Percentiles rank a stretch among this genome's conserved stretches.
Evolutionary conservation across 148 eudicot species (phyloP).

Genomic region (Cornus suecica): DNA sequence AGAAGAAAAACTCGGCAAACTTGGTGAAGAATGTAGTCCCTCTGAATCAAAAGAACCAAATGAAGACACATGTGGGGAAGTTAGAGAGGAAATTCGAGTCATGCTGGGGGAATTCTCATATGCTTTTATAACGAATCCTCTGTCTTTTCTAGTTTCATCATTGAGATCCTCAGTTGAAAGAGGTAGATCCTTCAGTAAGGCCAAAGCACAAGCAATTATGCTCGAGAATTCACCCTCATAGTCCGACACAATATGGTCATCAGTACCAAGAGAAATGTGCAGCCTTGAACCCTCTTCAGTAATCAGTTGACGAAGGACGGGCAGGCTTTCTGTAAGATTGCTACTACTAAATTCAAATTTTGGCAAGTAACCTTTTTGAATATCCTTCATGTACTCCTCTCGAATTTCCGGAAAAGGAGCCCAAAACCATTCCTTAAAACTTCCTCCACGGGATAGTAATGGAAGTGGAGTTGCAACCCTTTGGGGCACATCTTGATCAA

Average conservation of each 20-base stretch:
- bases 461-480: conserved; percentile 18
- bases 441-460: conserved; percentile 25
- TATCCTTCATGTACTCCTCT: conserved; percentile 51
- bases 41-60: conserved; percentile 43
- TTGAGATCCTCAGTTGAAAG: conserved; percentile 20
- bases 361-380: conserved; percentile 41
- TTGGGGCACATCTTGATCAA: conserved; percentile 21
- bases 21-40: conserved; percentile 43
- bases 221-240: conserved; percentile 88
- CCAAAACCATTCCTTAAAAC: conserved; percentile 55
- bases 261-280: conserved; percentile 62
- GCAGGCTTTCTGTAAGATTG: conserved; percentile 35
- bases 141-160: conserved; percentile 35
- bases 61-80: conserved; percentile 48
- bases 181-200: conserved; percentile 41
- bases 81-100: conserved; percentile 45
- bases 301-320: conserved; percentile 44
- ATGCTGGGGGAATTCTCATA: conserved; percentile 33
- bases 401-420: conserved; percentile 50
- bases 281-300: conserved; percentile 71
- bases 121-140: conserved; percentile 12
- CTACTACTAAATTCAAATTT: conserved; percentile 37
- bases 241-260: conserved; percentile 64
- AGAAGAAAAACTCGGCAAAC: conserved; percentile 38
- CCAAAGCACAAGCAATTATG: conserved; percentile 79